Conservation (phyloP, 2,329 filamentous ascomycete genomes). For the Stemphylium vesicarium region DNA sequence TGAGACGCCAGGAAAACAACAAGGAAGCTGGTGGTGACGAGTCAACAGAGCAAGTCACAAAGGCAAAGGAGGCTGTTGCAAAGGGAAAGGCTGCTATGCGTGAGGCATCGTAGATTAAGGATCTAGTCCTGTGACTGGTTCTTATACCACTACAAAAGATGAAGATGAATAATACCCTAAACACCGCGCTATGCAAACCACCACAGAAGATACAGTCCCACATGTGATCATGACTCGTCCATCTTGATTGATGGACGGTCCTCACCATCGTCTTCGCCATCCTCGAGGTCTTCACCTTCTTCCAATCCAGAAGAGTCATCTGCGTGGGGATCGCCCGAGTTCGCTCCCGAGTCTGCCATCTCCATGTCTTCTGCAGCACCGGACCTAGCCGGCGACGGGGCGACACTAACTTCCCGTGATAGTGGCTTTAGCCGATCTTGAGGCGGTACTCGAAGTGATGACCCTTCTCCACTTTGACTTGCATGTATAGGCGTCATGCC, state of each 20-base stretch:
- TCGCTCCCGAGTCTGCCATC: constrained; percentile 38
- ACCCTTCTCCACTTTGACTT: constrained; percentile 39
- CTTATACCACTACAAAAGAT: constrained; percentile 1
- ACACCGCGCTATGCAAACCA: constrained; percentile 46
- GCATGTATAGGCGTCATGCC: constrained; percentile 50
- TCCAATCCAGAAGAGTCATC: constrained; percentile 44
- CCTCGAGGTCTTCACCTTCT: constrained; percentile 42
- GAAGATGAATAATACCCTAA: constrained; percentile 23
- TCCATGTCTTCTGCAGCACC: constrained; percentile 35
- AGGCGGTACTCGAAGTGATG: constrained; percentile 37
- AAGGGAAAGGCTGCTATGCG: constrained; percentile 49
- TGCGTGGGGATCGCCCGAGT: constrained; percentile 28
- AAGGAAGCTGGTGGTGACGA: constrained; percentile 49
- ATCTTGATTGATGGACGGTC: constrained; percentile 30
- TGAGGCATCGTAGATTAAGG: constrained; percentile 34
- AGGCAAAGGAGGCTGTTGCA: constrained; percentile 52
- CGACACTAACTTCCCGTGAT: constrained; percentile 35
- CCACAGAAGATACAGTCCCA: not conserved
- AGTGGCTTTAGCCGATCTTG: constrained; percentile 42
- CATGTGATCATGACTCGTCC: constrained; percentile 37
- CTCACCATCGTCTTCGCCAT: constrained; percentile 39
- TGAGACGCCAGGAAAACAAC: constrained; percentile 48
- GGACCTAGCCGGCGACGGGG: constrained; percentile 35
- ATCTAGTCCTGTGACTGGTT: not conserved
- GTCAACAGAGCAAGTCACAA: constrained; percentile 53